Conservation (phyloP, 352 stramenopile species). For the Phytophthora gonapodyides region DNA sequence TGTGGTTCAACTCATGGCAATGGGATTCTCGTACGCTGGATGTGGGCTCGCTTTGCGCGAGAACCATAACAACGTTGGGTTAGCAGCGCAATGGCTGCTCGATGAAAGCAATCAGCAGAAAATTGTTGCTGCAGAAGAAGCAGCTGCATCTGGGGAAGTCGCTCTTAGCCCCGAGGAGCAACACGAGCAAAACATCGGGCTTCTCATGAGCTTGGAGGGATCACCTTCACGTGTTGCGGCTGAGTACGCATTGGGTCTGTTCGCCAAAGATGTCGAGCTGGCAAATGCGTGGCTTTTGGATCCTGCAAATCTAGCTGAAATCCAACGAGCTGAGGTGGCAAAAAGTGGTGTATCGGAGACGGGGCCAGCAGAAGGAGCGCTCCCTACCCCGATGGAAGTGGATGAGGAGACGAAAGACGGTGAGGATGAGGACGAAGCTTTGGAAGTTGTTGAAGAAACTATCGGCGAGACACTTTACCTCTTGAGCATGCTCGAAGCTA, state of each 20-base stretch:
- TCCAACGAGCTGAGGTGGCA: conserved; percentile 56
- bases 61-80: conserved; percentile 63
- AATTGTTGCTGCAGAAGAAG: conserved; percentile 64
- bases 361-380: not conserved
- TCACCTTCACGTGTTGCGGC: conserved; percentile 56
- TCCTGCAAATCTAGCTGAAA: conserved; percentile 61
- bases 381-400: conserved; percentile 43
- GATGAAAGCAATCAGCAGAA: conserved; percentile 79
- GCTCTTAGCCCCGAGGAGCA: conserved; percentile 64
- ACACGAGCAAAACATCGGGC: conserved; percentile 65
- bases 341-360: conserved; percentile 4
- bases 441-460: conserved; percentile 65
- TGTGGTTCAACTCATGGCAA: conserved; percentile 87
- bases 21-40: conserved; percentile 89
- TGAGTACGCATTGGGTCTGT: conserved; percentile 73
- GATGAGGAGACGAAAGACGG: conserved; percentile 58
- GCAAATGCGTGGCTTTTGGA: conserved; percentile 70
- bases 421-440: conserved; percentile 50
- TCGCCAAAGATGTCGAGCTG: conserved; percentile 66
- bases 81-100: conserved; percentile 85
- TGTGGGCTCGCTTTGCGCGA: conserved; percentile 73
- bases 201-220: conserved; percentile 70
- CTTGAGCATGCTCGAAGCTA: conserved; percentile 92
- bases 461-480: conserved; percentile 87
- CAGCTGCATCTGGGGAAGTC: conserved; percentile 53